These are phyloP conservation scores for Debaryomyces prosopidis DNA, from an alignment of 805 yeast species.

Conservation along the genomic window DNA sequence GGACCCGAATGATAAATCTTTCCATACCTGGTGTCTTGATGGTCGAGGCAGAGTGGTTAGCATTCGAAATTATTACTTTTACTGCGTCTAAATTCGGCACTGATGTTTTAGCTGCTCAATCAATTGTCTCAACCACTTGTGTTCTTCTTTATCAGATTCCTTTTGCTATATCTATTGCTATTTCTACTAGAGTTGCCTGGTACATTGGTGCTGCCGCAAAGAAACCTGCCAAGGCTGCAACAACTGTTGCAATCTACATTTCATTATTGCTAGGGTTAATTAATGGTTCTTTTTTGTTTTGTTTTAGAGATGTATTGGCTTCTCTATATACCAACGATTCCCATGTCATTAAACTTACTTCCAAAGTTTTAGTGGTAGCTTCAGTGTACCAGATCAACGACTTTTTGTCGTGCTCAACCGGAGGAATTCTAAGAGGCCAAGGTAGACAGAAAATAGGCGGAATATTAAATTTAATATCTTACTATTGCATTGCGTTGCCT, in stretches of 20 bases:
- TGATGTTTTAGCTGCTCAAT: constrained; percentile 68
- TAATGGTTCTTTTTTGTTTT: constrained; percentile 38
- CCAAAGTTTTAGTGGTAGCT: constrained; percentile 45
- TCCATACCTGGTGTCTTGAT: constrained; percentile 74
- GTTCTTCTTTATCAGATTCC: constrained; percentile 72
- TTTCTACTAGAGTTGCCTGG: constrained; percentile 77
- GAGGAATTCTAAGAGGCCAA: constrained; percentile 58
- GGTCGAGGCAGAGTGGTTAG: constrained; percentile 79
- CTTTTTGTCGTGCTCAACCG: constrained; percentile 48
- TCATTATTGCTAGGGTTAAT: constrained; percentile 35
- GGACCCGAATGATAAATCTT: constrained; percentile 62
- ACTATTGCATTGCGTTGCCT: constrained; percentile 52
- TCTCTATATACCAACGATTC: constrained; percentile 42
- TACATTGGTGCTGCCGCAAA: constrained; percentile 65
- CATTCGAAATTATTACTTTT: constrained; percentile 73
- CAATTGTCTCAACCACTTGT: constrained; percentile 68
- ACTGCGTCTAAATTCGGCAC: constrained; percentile 70
- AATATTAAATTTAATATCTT: constrained; percentile 46
- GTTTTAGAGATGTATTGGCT: constrained; percentile 39
- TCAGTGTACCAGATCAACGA: constrained; percentile 56
- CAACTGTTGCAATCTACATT: constrained; percentile 34
- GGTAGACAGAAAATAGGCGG: constrained; percentile 61
- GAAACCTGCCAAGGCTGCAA: constrained; percentile 35
- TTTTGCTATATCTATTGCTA: constrained; percentile 72
- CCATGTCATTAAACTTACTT: constrained; percentile 35